These are phyloP conservation scores for Fusarium sororula DNA, from an alignment of 2,329 filamentous ascomycete genomes.

Conservation along the genomic window DNA sequence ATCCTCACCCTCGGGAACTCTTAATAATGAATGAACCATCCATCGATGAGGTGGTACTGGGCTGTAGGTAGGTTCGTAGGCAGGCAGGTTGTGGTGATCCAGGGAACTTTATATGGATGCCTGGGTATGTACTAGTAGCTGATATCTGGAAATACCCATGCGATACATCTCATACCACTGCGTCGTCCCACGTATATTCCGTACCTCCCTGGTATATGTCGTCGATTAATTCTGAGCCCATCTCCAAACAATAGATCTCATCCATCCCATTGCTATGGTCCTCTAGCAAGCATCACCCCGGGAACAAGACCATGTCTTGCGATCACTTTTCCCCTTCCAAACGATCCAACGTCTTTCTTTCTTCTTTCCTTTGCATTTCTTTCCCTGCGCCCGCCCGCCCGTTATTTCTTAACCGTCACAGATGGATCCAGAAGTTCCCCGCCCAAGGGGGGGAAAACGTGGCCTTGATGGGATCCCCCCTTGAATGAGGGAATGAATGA, in stretches of 20 bases:
- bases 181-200: background rate
- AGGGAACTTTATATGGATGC: background rate
- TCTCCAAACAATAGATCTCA: conserved; percentile 11
- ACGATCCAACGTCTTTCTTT: background rate
- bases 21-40: background rate
- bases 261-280: conserved; percentile 34
- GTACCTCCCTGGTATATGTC: conserved; percentile 8
- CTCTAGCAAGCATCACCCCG: conserved; percentile 36
- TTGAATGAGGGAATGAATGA: background rate
- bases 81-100: background rate
- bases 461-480: conserved; percentile 24
- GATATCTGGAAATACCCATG: background rate
- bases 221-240: background rate
- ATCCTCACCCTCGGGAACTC: conserved; percentile 26
- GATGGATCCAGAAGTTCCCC: conserved; percentile 6
- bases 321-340: conserved; percentile 14
- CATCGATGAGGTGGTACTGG: background rate
- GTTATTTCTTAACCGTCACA: conserved; percentile 12
- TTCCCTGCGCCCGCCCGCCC: conserved; percentile 3
- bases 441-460: background rate
- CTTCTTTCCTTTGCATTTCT: background rate
- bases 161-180: background rate
- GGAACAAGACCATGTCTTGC: conserved; percentile 2
- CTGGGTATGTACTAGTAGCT: background rate
- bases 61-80: background rate